Evolutionary conservation across 2,329 filamentous ascomycete genomes (phyloP).

Genomic region (Ceratocystiopsis minuta): DNA sequence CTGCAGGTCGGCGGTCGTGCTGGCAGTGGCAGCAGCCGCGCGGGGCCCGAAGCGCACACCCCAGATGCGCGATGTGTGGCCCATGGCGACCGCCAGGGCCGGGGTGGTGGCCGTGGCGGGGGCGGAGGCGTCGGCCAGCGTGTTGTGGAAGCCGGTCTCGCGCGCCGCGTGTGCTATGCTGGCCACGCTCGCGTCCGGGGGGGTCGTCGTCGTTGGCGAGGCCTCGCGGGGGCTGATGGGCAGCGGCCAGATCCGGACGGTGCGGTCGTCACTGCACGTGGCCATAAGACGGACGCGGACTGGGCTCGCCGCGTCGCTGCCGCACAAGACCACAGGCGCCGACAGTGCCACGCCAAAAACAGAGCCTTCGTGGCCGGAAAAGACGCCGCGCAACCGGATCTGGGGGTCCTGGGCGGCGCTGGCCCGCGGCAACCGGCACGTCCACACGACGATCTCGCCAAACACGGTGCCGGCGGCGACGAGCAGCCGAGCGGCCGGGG

Average conservation of each 20-base stretch:
- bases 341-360: constrained; percentile 83
- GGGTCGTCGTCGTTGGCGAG: neutral
- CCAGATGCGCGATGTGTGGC: constrained; percentile 83
- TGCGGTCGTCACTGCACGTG: constrained; percentile 90
- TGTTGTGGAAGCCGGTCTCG: constrained; percentile 40
- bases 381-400: constrained; percentile 31
- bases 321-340: constrained; percentile 11
- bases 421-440: constrained; percentile 26
- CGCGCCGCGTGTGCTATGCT: constrained; percentile 18
- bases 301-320: constrained; percentile 5
- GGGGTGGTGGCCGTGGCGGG: constrained; percentile 11
- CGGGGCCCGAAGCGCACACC: constrained; percentile 43
- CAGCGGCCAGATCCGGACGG: constrained; percentile 58
- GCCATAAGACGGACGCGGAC: constrained; percentile 38
- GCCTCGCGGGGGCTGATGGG: neutral
- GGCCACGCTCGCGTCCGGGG: constrained; percentile 9
- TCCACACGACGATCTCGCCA: constrained; percentile 86
- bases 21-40: neutral
- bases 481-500: constrained; percentile 31
- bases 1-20: neutral
- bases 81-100: constrained; percentile 58
- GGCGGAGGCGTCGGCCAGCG: constrained; percentile 2
- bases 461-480: constrained; percentile 85
- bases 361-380: constrained; percentile 69
- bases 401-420: neutral